These are phyloP conservation scores for Clarireedia monteithiana DNA, from an alignment of 2,329 filamentous ascomycete species.

Conservation along the genomic window DNA sequence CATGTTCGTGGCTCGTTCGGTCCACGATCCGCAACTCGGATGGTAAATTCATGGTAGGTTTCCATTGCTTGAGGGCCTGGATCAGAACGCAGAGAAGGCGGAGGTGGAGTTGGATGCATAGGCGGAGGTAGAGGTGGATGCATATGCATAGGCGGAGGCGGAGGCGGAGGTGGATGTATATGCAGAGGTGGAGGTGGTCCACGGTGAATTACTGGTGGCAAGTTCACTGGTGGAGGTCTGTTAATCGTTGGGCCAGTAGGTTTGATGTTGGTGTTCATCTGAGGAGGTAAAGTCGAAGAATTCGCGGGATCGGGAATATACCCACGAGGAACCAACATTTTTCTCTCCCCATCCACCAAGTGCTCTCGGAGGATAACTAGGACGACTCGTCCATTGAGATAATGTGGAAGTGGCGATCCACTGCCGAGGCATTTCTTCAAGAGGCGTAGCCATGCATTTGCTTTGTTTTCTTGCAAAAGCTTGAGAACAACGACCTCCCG, in stretches of 20 bases:
- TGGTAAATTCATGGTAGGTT: conserved; percentile 18
- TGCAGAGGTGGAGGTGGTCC: not conserved
- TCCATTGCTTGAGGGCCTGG: conserved; percentile 11
- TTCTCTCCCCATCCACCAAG: conserved; percentile 15
- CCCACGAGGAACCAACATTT: not conserved
- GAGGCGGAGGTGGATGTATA: not conserved
- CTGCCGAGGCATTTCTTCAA: conserved; percentile 9
- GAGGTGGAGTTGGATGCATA: not conserved
- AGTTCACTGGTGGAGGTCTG: too few relatives aligned
- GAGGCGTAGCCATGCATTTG: conserved; percentile 16
- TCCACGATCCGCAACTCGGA: conserved; percentile 10
- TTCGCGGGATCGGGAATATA: not conserved
- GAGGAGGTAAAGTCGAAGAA: not conserved
- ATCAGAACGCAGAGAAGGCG: not conserved
- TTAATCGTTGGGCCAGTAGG: not conserved
- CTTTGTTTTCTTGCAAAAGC: conserved; percentile 16
- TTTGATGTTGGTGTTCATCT: not conserved
- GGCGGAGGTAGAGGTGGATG: not conserved
- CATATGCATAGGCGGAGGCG: not conserved
- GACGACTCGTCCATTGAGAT: conserved; percentile 12
- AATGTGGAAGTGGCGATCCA: not conserved
- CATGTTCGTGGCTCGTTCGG: conserved; percentile 7
- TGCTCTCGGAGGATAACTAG: conserved; percentile 23
- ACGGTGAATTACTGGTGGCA: too few relatives aligned
- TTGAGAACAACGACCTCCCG: conserved; percentile 23